Evolutionary conservation across 495 filamentous ascomycete genomes (phyloP), one percentile per base, ranked within the genome.

Genomic region (Neurospora sp.): DNA sequence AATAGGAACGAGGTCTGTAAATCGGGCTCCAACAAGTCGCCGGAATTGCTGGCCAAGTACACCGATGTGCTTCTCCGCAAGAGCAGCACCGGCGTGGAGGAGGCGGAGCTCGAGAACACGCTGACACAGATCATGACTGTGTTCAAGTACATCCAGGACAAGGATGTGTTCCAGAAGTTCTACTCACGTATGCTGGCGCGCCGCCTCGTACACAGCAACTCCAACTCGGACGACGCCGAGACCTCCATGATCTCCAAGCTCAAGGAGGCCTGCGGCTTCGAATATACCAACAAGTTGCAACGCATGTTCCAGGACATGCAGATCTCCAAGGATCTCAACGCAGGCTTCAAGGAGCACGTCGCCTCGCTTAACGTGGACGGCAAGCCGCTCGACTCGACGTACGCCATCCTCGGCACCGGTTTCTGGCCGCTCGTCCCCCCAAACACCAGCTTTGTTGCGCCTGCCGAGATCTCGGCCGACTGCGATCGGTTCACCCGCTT

Each of bases 261-360:
- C 75, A 99, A 98, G 85, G 96, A 99, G 80, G 96, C 95, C 0
- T 98, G 96, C 78, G 96, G 96, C 75, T 98, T 96, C 74, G 96
- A 99, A 81, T 99, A 99, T 80, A 99, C 96, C 76, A 98, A 98
- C 85, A 98, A 98, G 82, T 86, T 99, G 69, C 96, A 98, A 84
- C 94, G 96, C 78, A 99, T 99, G 96, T 98, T 98, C 88, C 94
- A 98, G 80, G 96, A 99, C 77, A 98, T 99, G 84, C 96, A 98
- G 80, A 96, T 97, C 70, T 98, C 94, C 77, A 96, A 97, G 81
- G 96, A 98, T 83, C 90, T 99, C 71, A 98, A 99, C 82, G 86
- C 87, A 42, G 88, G 88, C 42, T 98, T 95, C 87, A 91, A 91
- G 79, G 85, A 84, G 69, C 84, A 87, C 69, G 73, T 89, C 43